Evolutionary conservation across 164 flowering plant species (phyloP), one percentile per base, ranked within the genome.

Genomic region (Sextonia rubra): DNA sequence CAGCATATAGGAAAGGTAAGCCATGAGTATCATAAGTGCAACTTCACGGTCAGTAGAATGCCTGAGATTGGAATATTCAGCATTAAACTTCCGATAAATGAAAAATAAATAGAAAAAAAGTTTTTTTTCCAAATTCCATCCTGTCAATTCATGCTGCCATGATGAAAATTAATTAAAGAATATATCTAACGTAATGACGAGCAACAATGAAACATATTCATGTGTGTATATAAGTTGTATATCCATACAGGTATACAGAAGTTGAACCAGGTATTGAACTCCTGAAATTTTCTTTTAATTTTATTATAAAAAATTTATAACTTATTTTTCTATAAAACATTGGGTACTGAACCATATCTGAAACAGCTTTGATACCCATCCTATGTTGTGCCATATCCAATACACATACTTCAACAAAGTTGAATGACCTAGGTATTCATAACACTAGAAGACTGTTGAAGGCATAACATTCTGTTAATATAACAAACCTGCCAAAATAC

Each of bases 41-140:
- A 93, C 94, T 79, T 93, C 97, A 64, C 97, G 92, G 83, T 91
- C 97, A 37, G 98, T 93, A 12, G 98, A 93, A 78, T 93, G 96
- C 89, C 98, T 91, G 83, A 4, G 79, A 55, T 78, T 25, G 55
- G 24, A 71, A 52, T 76, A 20, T 30, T 23, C 2, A 62, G 47
- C 25, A 30, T 27, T 26, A 73, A 22, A 30, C 15, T 47, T 56
- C 58, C 56, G 22, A 49, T 29, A 29, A 73, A 66, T 1, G 47
- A 56, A 29, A 27, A 64, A 29, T 15, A 27, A 60, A 27, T 27
- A 20, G 60, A 23, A 71, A 60, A 47, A 22, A 20, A 66, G 12
- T 61, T 0, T 17, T 26, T 32, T 24, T 48, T 18, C 44, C 60
- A 37, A 62, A 23, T 62, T 32, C 18, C 22, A 66, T 24, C 58